Conservation (phyloP, 352 stramenopile genomes). For the Thraustochytrium striatum region DNA sequence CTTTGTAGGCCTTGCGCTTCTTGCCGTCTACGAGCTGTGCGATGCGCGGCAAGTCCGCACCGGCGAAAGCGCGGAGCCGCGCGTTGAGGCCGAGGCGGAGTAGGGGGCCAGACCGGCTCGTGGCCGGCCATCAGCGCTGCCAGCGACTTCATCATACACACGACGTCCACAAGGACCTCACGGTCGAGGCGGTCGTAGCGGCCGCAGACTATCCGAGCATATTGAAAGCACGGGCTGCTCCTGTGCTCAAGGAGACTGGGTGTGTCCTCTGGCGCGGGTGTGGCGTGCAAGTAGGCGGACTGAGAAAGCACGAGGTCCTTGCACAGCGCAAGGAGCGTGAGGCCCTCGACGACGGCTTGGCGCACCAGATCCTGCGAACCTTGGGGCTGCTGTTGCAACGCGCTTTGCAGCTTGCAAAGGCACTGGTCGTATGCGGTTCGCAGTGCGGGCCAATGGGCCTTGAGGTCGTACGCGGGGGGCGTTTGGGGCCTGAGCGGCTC, state of each 20-base stretch:
- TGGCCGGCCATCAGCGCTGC: constrained; percentile 57
- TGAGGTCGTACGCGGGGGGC: constrained; percentile 37
- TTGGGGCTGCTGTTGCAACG: constrained; percentile 40
- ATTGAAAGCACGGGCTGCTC: constrained; percentile 55
- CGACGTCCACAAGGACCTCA: constrained; percentile 62
- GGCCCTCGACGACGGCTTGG: constrained; percentile 53
- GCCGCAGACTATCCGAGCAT: constrained; percentile 67
- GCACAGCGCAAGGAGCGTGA: constrained; percentile 61
- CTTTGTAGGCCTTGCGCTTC: constrained; percentile 60
- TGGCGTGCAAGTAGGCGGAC: constrained; percentile 64
- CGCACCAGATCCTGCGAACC: constrained; percentile 47
- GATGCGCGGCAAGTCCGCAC: constrained; percentile 46
- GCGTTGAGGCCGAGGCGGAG: constrained; percentile 52
- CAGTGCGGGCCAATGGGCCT: constrained; percentile 45
- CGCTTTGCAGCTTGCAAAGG: constrained; percentile 25
- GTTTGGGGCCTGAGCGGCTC: constrained; percentile 15
- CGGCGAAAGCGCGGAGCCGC: not conserved
- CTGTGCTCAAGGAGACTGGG: constrained; percentile 49
- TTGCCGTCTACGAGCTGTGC: constrained; percentile 64
- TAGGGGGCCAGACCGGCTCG: constrained; percentile 52
- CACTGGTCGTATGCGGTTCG: constrained; percentile 8
- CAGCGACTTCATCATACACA: constrained; percentile 69
- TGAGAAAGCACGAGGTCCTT: constrained; percentile 63
- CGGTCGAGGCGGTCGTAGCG: constrained; percentile 68
- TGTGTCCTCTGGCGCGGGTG: not conserved